Evolutionary conservation across 2,329 filamentous ascomycete genomes (phyloP).

Genomic region (Penicillium nordicum): DNA sequence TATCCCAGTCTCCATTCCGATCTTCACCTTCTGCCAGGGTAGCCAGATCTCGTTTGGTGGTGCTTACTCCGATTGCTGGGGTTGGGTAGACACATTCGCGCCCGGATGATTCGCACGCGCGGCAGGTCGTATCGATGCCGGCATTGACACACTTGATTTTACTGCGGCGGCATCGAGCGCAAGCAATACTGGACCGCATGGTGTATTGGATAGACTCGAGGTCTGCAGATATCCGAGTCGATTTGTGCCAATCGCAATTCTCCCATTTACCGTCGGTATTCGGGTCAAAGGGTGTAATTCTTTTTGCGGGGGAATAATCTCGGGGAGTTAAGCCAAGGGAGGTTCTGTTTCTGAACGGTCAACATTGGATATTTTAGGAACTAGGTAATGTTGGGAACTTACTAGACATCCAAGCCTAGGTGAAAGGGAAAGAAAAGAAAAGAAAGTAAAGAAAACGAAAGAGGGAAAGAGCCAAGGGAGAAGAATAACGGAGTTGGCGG

Average conservation of each 20-base stretch:
- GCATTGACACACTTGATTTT: constrained; percentile 87
- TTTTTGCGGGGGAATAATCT: neutral
- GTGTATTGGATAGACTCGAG: constrained; percentile 16
- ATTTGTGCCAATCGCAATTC: constrained; percentile 5
- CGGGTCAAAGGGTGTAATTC: neutral
- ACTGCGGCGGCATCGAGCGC: constrained; percentile 69
- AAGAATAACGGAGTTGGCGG: constrained; percentile 28
- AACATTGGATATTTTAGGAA: constrained; percentile 13
- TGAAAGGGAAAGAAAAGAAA: neutral
- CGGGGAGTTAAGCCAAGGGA: neutral
- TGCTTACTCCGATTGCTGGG: constrained; percentile 38
- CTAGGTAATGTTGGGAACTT: neutral
- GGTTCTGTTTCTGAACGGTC: neutral
- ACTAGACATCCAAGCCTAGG: neutral
- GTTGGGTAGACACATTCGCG: constrained; percentile 70
- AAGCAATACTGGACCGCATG: constrained; percentile 78
- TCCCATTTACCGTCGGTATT: constrained; percentile 11
- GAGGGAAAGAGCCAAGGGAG: constrained; percentile 7
- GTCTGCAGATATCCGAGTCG: constrained; percentile 7
- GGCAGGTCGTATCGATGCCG: constrained; percentile 67
- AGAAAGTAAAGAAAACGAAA: constrained; percentile 1
- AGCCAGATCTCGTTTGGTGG: constrained; percentile 39
- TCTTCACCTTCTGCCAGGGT: constrained; percentile 38
- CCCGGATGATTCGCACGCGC: constrained; percentile 68
- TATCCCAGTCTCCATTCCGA: constrained; percentile 42